phyloP scores from a whole-genome alignment of 2,329 filamentous ascomycete genomes.

The Epichloe scottii region DNA sequence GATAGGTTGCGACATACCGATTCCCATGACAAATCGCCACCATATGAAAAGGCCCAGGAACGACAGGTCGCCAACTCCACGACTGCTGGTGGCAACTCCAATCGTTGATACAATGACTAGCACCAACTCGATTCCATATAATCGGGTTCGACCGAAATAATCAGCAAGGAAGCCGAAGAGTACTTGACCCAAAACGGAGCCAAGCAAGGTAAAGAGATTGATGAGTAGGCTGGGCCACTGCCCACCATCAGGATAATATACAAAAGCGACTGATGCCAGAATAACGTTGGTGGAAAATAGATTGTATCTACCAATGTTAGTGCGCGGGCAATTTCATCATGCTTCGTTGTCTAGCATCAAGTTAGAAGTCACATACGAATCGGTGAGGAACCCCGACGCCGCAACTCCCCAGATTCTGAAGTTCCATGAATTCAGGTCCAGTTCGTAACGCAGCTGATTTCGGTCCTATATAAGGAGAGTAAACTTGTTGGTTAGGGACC shows the following conservation, averaged over 20 bases:
- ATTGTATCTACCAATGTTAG: conserved; percentile 30
- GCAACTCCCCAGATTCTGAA: conserved; percentile 41
- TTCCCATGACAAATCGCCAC: conserved; percentile 43
- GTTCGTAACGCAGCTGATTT: conserved; percentile 37
- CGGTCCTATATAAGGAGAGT: conserved; percentile 27
- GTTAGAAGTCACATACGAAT: conserved; percentile 29
- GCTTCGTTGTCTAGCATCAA: background rate
- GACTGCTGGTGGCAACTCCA: conserved; percentile 39
- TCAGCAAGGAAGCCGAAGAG: conserved; percentile 42
- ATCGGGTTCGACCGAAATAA: conserved; percentile 38
- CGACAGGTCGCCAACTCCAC: conserved; percentile 35
- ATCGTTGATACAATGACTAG: conserved; percentile 46
- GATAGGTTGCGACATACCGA: conserved; percentile 23
- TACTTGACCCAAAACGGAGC: conserved; percentile 39
- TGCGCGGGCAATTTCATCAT: background rate
- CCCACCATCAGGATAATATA: conserved; percentile 35
- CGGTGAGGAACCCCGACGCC: conserved; percentile 41
- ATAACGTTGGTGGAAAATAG: conserved; percentile 44
- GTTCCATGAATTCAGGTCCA: conserved; percentile 43
- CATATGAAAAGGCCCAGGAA: conserved; percentile 38
- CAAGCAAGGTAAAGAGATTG: conserved; percentile 39
- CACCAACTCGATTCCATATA: conserved; percentile 44
- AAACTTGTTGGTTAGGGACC: conserved; percentile 1
- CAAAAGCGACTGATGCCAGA: conserved; percentile 37
- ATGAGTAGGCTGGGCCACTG: conserved; percentile 34